Conservation (phyloP, 345 rosid species). For the Pistacia integerrima region DNA sequence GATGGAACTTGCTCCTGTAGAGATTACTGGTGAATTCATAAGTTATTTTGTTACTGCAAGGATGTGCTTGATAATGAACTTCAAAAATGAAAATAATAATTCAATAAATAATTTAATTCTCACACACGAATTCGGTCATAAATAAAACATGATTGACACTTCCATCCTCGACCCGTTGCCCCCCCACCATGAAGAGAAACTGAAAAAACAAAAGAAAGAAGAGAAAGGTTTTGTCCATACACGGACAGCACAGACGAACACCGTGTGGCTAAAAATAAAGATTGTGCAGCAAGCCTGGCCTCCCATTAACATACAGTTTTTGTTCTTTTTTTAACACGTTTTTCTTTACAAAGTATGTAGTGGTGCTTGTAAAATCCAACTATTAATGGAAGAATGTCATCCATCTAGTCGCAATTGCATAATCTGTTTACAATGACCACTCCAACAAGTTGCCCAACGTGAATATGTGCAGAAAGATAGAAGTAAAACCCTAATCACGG, state of each 20-base stretch:
- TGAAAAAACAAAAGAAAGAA: background rate
- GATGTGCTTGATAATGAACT: background rate
- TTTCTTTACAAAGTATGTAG: background rate
- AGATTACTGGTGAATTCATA: conserved; percentile 59
- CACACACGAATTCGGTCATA: background rate
- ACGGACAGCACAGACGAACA: background rate
- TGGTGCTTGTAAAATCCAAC: conserved; percentile 12
- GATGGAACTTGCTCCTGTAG: conserved; percentile 78
- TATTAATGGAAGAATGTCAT: background rate
- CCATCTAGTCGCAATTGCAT: conserved; percentile 24
- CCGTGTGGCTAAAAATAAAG: background rate
- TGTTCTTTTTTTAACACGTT: background rate
- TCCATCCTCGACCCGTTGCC: background rate
- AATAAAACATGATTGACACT: background rate
- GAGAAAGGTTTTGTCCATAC: background rate
- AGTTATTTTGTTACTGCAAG: conserved; percentile 8
- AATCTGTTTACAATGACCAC: conserved; percentile 21
- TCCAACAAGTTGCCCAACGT: conserved; percentile 5
- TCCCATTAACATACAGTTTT: background rate
- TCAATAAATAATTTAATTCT: too few relatives aligned
- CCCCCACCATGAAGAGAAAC: too few relatives aligned
- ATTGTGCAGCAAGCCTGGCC: background rate
- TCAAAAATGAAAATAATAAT: too few relatives aligned
- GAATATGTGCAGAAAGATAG: background rate
- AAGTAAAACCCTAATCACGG: conserved; percentile 45